These are phyloP conservation scores for Nitzschia sp. DNA, from an alignment of 108 stramenopile species.

Conservation along the genomic window DNA sequence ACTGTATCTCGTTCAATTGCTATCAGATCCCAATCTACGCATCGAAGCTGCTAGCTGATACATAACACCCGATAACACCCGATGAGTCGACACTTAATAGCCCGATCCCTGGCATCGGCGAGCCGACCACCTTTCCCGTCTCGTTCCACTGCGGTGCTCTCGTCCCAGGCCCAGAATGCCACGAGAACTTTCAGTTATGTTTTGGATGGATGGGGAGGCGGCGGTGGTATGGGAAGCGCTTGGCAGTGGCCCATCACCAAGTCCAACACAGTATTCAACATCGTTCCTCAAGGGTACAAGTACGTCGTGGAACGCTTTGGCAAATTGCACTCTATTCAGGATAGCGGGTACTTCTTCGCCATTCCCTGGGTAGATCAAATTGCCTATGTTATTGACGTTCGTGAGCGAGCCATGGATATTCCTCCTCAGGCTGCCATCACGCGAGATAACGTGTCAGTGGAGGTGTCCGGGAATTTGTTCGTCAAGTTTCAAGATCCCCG, in stretches of 20 bases:
- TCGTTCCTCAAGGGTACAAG: slow-evolving; percentile 90
- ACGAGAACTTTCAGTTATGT: slow-evolving; percentile 23
- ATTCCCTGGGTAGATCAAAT: slow-evolving; percentile 93
- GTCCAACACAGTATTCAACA: slow-evolving; percentile 90
- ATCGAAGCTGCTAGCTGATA: too few relatives aligned
- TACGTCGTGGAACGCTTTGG: slow-evolving; percentile 96
- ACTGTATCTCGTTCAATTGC: too few relatives aligned
- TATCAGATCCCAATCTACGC: too few relatives aligned
- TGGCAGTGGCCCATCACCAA: slow-evolving; percentile 82
- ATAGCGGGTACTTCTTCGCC: slow-evolving; percentile 93
- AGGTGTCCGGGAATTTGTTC: slow-evolving; percentile 97
- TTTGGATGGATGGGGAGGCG: slow-evolving; percentile 31
- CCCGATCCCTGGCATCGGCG: neutral
- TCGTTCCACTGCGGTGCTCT: neutral
- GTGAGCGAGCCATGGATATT: slow-evolving; percentile 94
- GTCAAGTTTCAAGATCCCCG: slow-evolving; percentile 90
- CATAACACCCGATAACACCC: too few relatives aligned
- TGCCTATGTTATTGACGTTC: slow-evolving; percentile 92
- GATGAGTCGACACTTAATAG: slow-evolving; percentile 9
- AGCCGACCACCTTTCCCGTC: neutral
- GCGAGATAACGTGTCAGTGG: slow-evolving; percentile 96
- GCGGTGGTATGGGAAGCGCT: slow-evolving; percentile 26
- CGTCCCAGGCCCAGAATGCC: neutral
- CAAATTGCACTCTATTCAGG: slow-evolving; percentile 82
- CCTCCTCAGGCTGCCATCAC: slow-evolving; percentile 94